Base-by-base conservation (phyloP, 2,329 filamentous ascomycete species). In the Monosporascus sp. region DNA sequence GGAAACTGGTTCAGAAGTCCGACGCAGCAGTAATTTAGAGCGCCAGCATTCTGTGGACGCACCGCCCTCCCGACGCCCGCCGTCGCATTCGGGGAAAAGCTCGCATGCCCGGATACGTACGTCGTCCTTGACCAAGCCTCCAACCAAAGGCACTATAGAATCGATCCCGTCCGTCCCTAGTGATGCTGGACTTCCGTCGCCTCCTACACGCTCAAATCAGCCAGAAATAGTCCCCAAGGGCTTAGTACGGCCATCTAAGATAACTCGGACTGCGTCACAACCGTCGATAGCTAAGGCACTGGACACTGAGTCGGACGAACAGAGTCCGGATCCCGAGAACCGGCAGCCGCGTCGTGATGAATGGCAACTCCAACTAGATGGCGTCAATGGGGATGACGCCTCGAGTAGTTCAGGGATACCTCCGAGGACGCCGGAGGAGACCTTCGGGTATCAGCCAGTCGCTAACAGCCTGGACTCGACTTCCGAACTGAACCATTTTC, bases 401-500 rank as follows among this genome's bases (percentile, higher is more conserved):
- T 62, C 58, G 35, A 63, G 58, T 43, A 60, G 55, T 44, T 52
- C 50, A 20, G 52, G 56, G 16, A 61, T 58, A 19, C 63, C 62
- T 9, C 22, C 60, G 47, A 61, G 61, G 26, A 50, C 57, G 19
- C 56, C 46, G 24, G 58, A 60, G 40, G 61, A 63, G 47, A 52
- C 50, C 6, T 57, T 61, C 37, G 50, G 58, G 17, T 54, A 57
- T 20, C 56, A 65, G 17, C 37, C 35, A 26, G 43, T 44, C 19
- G 38, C 31, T 35, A 48, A 55, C 49, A 45, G 50, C 16, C 40
- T 49, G 26, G 60, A 64, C 17, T 52, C 55, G 8, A 50, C 62
- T 27, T 56, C 63, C 7, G 56, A 67, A 17, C 52, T 66, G 5
- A 66, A 74, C 20, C 58, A 61, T 38, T 67, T 76, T 22, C 70